These are phyloP conservation scores for Colletotrichum horii DNA, from an alignment of 2,329 filamentous ascomycete genomes.

Conservation along the genomic window DNA sequence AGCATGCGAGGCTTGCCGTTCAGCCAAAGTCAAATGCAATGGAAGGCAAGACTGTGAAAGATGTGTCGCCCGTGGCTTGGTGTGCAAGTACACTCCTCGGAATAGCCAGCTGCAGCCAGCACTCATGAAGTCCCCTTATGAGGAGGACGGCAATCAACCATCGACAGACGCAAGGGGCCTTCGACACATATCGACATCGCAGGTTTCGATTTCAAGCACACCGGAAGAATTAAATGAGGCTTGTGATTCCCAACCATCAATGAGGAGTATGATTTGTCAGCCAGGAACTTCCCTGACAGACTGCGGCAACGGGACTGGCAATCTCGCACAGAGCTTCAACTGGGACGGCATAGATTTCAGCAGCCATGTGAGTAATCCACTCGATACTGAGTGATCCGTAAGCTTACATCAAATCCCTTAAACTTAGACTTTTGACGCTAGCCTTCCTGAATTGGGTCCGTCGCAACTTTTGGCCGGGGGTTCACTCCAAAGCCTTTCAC, in stretches of 20 bases:
- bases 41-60: neutral
- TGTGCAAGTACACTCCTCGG: neutral
- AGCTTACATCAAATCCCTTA: neutral
- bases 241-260: neutral
- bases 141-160: neutral
- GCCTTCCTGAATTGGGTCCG: neutral
- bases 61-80: neutral
- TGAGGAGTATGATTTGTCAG: neutral
- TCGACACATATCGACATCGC: neutral
- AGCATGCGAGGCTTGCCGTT: neutral
- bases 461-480: neutral
- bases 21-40: neutral
- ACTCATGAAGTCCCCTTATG: neutral
- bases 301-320: neutral
- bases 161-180: neutral
- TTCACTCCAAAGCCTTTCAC: neutral
- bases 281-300: neutral
- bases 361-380: neutral
- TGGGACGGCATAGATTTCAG: neutral
- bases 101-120: neutral
- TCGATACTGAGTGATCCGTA: neutral
- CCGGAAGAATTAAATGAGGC: neutral
- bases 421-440: neutral
- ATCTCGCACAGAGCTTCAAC: neutral
- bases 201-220: neutral